phyloP scores from a whole-genome alignment of 2,329 filamentous ascomycete species.

The Fusarium multiceps region DNA sequence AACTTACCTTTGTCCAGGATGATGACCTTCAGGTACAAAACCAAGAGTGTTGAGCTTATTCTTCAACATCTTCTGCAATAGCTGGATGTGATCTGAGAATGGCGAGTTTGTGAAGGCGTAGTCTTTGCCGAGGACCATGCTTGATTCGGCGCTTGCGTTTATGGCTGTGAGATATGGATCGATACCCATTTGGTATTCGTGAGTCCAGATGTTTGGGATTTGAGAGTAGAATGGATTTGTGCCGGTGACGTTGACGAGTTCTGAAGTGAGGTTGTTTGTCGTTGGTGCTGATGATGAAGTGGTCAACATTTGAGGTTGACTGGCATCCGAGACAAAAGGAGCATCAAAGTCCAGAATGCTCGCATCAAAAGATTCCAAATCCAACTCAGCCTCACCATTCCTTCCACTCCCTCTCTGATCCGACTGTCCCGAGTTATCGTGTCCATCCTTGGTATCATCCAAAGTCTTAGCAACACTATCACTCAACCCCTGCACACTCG shows the following conservation, averaged over 20 bases:
- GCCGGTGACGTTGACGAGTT: slow-evolving; percentile 15
- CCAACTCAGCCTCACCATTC: neutral
- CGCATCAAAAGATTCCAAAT: slow-evolving; percentile 4
- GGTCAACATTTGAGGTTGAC: neutral
- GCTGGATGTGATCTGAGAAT: slow-evolving; percentile 48
- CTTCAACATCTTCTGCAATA: slow-evolving; percentile 43
- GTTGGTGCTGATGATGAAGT: neutral
- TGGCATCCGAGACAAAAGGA: neutral
- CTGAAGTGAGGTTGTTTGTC: neutral
- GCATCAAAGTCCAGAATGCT: slow-evolving; percentile 4
- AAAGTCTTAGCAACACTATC: slow-evolving; percentile 44
- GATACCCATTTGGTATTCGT: slow-evolving; percentile 48
- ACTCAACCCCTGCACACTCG: slow-evolving; percentile 41
- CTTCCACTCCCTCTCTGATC: neutral
- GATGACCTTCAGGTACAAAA: slow-evolving; percentile 20
- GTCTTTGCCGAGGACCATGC: slow-evolving; percentile 38
- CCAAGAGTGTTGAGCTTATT: slow-evolving; percentile 39
- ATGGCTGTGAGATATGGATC: slow-evolving; percentile 45
- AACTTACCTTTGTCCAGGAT: slow-evolving; percentile 29
- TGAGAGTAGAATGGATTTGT: slow-evolving; percentile 39
- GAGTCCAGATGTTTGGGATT: slow-evolving; percentile 48
- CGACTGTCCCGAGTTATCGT: neutral
- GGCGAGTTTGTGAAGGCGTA: slow-evolving; percentile 47
- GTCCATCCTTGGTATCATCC: slow-evolving; percentile 18
- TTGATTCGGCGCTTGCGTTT: slow-evolving; percentile 38